Base-by-base conservation (phyloP, 2,329 filamentous ascomycete genomes). In the Epichloe coenophiala region DNA sequence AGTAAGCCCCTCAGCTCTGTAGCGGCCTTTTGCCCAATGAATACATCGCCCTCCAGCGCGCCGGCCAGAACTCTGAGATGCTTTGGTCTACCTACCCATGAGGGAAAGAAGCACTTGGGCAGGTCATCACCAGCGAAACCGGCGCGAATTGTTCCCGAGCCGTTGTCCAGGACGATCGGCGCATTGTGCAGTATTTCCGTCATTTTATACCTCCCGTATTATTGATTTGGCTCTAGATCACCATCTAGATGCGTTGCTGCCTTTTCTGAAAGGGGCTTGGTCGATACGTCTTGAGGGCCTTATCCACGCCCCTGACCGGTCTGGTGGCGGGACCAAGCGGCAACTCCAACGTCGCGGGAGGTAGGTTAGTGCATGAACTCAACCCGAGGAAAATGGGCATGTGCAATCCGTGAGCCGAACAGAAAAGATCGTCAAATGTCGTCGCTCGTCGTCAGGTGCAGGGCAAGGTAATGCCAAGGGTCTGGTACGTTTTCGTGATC, bases 111-210 rank as follows among this genome's bases (percentile, higher is more conserved):
- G 74, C 88, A 95, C 73, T 95, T 95, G 19, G 93, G 93, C 47
- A 91, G 75, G 66, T 98, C 93, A 62, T 96, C 90, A 59, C 93
- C 93, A 37, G 93, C 93, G 66, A 97, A 98, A 21, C 93, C 93
- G 50, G 93, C 93, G 66, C 94, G 82, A 65, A 98, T 97, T 4
- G 93, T 98, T 57, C 93, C 93, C 58, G 90, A 96, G 63, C 93
- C 93, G 72, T 98, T 98, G 79, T 98, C 93, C 63, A 98, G 86
- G 65, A 98, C 93, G 68, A 98, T 95, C 53, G 93, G 90, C 59
- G 89, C 90, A 76, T 98, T 98, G 76, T 96, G 93, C 51, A 97
- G 81, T 51, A 73, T 73, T 57, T 81, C 77, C 55, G 76, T 69
- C 77, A 81, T 80, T 49, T 52, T 46, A 31, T 39, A 21, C 43